phyloP scores from a whole-genome alignment of 768 basidiomycete genomes.

The Myochromella boudieri region DNA sequence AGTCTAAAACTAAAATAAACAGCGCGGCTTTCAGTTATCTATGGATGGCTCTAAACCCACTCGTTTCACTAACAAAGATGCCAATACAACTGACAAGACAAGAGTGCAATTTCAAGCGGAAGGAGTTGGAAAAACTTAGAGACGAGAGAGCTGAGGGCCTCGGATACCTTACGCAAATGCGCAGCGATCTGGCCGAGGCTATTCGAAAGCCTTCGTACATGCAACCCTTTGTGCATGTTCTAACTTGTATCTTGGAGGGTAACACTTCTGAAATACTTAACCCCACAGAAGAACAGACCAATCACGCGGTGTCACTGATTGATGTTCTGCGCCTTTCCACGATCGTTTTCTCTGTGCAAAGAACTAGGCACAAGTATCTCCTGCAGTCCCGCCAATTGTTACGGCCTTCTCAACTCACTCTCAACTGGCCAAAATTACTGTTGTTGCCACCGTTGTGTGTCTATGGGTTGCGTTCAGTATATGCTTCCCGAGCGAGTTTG shows the following conservation, averaged over 20 bases:
- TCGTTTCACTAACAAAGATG: slow-evolving; percentile 33
- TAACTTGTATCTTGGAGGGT: slow-evolving; percentile 20
- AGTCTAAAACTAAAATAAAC: neutral
- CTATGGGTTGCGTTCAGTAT: slow-evolving; percentile 48
- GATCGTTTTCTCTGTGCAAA: slow-evolving; percentile 27
- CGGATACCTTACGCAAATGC: slow-evolving; percentile 58
- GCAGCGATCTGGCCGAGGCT: slow-evolving; percentile 41
- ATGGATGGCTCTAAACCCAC: slow-evolving; percentile 17
- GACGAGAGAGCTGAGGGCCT: slow-evolving; percentile 69
- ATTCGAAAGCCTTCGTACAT: slow-evolving; percentile 23
- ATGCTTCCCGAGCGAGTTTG: slow-evolving; percentile 60
- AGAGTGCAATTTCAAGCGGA: slow-evolving; percentile 64
- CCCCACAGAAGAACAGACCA: neutral
- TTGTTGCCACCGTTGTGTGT: slow-evolving; percentile 69
- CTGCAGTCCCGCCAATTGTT: slow-evolving; percentile 40
- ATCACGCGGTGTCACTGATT: slow-evolving; percentile 2
- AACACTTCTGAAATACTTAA: slow-evolving; percentile 15
- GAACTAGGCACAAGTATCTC: slow-evolving; percentile 28
- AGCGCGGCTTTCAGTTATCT: slow-evolving; percentile 10
- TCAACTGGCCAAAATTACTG: slow-evolving; percentile 81
- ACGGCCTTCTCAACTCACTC: slow-evolving; percentile 67
- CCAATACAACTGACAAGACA: slow-evolving; percentile 66
- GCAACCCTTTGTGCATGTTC: slow-evolving; percentile 16
- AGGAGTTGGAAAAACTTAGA: slow-evolving; percentile 59
- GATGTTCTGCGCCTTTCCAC: slow-evolving; percentile 26